Conservation (phyloP, 2,329 filamentous ascomycete species). For the Phoma sp. region DNA sequence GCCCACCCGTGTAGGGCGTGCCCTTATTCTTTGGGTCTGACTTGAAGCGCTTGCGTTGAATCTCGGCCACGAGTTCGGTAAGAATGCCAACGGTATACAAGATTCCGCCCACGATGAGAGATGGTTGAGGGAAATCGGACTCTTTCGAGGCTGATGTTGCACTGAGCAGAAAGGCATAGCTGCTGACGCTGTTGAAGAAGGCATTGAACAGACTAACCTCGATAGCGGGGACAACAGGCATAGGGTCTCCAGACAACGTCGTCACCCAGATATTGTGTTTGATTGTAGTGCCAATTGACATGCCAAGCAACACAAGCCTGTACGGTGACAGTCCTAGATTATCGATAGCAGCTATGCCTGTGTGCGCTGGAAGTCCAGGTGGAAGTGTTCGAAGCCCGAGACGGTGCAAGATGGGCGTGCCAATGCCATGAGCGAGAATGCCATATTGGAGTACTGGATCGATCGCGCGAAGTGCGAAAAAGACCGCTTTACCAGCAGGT, state of each 20-base stretch:
- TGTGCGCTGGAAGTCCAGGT: slow-evolving; percentile 51
- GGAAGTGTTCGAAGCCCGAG: slow-evolving; percentile 56
- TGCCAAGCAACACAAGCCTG: slow-evolving; percentile 59
- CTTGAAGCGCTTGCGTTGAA: slow-evolving; percentile 64
- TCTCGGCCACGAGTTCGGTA: slow-evolving; percentile 64
- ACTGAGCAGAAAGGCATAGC: slow-evolving; percentile 61
- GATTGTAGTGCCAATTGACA: slow-evolving; percentile 60
- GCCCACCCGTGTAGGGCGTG: slow-evolving; percentile 58
- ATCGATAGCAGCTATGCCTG: slow-evolving; percentile 51
- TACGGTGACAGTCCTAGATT: slow-evolving; percentile 59
- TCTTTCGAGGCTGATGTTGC: slow-evolving; percentile 57
- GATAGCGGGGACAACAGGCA: slow-evolving; percentile 54
- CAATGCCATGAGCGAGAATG: slow-evolving; percentile 55
- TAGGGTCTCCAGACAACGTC: slow-evolving; percentile 58
- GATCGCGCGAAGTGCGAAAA: slow-evolving; percentile 56
- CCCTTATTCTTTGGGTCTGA: slow-evolving; percentile 59
- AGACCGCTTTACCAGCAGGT: slow-evolving; percentile 50
- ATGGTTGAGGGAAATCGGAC: slow-evolving; percentile 48
- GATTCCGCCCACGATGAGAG: slow-evolving; percentile 57
- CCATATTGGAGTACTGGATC: slow-evolving; percentile 59
- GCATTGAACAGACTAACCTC: slow-evolving; percentile 62
- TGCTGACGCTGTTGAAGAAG: slow-evolving; percentile 62
- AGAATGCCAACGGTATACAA: slow-evolving; percentile 62
- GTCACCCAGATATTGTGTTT: slow-evolving; percentile 66
- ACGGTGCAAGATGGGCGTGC: slow-evolving; percentile 53